Evolutionary conservation across 2,329 filamentous ascomycete genomes (phyloP), one percentile per base, ranked within the genome.

Genomic region (Scedosporium boydii): DNA sequence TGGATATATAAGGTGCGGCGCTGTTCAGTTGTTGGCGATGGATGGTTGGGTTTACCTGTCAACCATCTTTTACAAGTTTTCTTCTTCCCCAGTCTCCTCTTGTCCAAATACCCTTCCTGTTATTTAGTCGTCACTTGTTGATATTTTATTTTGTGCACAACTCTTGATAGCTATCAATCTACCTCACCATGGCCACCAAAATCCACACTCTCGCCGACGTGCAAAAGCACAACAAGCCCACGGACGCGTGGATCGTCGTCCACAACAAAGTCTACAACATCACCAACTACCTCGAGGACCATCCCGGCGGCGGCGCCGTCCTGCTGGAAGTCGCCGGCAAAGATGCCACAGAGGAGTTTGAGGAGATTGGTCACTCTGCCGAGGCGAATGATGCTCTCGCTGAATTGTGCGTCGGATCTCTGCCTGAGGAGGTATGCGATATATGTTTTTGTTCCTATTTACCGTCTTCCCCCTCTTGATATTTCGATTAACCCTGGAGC

Each of bases 311-410:
- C 71, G 85, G 88, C 69, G 89, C 93, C 70, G 84, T 93, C 64
- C 79, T 95, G 48, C 79, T 90, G 64, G 90, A 93, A 65, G 87
- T 90, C 29, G 90, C 82, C 67, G 91, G 91, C 63, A 86, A 87
- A 68, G 90, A 95, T 75, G 87, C 88, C 58, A 90, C 88, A 53
- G 87, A 90, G 71, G 88, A 86, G 51, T 95, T 93, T 70, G 90
- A 95, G 76, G 88, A 93, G 69, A 89, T 91, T 44, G 90, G 90
- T 55, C 91, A 96, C 78, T 91, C 88, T 57, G 88, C 91, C 26
- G 79, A 81, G 62, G 78, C 78, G 2, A 72, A 69, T 59, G 77
- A 78, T 46, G 75, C 78, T 57, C 75, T 80, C 72, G 70, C 69
- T 2, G 64, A 69, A 12, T 77, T 71, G 61, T 66, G 66, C 48